Evolutionary conservation across 805 yeast genomes (phyloP), one percentile per base, ranked within the genome.

Genomic region (Sugiyamaella smithiae): DNA sequence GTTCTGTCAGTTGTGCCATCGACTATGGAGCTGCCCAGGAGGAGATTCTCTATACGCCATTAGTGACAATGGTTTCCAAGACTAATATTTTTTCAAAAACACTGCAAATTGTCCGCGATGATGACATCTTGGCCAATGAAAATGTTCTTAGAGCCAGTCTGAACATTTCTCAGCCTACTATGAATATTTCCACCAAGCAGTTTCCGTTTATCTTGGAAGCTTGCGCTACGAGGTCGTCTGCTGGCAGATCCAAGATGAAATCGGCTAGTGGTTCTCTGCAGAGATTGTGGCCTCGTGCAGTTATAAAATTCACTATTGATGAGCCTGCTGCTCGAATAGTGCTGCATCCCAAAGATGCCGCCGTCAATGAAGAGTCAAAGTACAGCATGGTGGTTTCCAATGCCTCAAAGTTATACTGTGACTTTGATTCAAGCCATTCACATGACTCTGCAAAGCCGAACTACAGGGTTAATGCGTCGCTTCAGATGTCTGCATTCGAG

Each of bases 11-110:
- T 8, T 57, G 68, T 31, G 72, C 70, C 12, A 38, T 69, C 17
- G 65, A 62, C 28, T 51, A 51, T 32, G 50, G 48, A 14, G 46
- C 43, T 2, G 45, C 55, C 9, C 67, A 63, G 45, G 73, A 69
- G 40, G 72, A 69, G 49, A 48, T 70, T 5, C 50, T 68, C 5
- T 70, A 70, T 46, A 57, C 68, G 2, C 74, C 74, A 0, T 53
- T 70, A 59, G 56, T 68, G 25, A 62, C 71, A 1, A 47, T 61
- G 48, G 50, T 68, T 11, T 59, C 64, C 12, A 60, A 67, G 11
- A 62, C 73, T 0, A 70, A 69, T 45, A 49, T 65, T 28, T 61
- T 68, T 31, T 58, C 68, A 11, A 59, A 65, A 42, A 63, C 72
- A 1, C 48, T 70, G 35, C 61, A 58, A 40, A 58, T 64, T 40